A percentile compares a stretch with the other conserved stretches of the same genome.
These are phyloP conservation scores for Leccinum griseonigrum DNA, from an alignment of 1,284 basidiomycete genomes.

Conservation along the genomic window DNA sequence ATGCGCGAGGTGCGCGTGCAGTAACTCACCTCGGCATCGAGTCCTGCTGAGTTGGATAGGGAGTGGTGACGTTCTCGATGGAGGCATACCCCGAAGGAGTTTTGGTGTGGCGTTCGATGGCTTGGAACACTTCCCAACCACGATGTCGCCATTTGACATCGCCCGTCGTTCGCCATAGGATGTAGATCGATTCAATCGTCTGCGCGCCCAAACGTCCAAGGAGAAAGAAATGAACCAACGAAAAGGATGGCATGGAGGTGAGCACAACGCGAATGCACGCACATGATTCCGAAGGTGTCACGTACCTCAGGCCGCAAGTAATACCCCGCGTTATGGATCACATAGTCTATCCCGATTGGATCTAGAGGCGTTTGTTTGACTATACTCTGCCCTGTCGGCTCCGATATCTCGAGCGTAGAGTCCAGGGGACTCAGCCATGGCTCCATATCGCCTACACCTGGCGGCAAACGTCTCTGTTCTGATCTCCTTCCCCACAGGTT, in stretches of 20 bases:
- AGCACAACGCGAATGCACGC: neutral
- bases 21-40: conserved; percentile 13
- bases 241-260: neutral
- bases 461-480: conserved; percentile 41
- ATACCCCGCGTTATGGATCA: conserved; percentile 43
- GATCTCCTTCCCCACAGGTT: neutral
- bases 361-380: neutral
- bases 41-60: conserved; percentile 21
- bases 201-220: conserved; percentile 24
- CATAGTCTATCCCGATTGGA: conserved; percentile 38
- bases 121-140: conserved; percentile 73
- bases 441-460: conserved; percentile 45
- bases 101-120: conserved; percentile 59
- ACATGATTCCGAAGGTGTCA: conserved; percentile 7
- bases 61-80: conserved; percentile 45
- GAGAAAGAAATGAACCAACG: neutral
- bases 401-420: neutral
- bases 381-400: conserved; percentile 2
- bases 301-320: conserved; percentile 63
- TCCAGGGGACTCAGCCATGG: conserved; percentile 20
- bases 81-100: conserved; percentile 58
- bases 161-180: conserved; percentile 70
- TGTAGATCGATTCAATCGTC: conserved; percentile 68
- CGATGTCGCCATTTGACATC: conserved; percentile 70
- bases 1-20: neutral